Evolutionary conservation across 2,329 filamentous ascomycete species (phyloP), one percentile per base, ranked within the genome.

Genomic region (Coniochaeta ligniaria): DNA sequence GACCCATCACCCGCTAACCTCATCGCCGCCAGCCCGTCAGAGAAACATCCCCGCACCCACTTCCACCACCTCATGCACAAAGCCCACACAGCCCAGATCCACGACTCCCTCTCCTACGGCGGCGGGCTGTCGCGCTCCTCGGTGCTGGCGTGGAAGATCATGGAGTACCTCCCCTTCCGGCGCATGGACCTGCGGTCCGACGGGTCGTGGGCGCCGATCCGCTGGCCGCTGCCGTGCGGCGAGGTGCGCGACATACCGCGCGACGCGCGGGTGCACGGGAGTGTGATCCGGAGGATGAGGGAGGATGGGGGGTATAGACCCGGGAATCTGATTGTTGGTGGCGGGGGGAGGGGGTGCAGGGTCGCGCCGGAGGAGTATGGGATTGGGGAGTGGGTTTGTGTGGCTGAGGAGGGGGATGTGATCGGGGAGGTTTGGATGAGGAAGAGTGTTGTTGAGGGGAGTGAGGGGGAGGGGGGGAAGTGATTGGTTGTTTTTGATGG

Each of bases 141-240:
- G 0, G 88, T 91, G 0, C 66, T 88, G 0, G 81, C 80, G 2
- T 94, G 90, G 90, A 89, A 86, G 38, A 71, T 91, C 24, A 91
- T 94, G 90, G 91, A 94, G 68, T 92, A 89, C 70, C 76, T 94
- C 26, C 91, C 91, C 0, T 93, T 94, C 74, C 82, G 89, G 1
- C 80, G 91, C 26, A 93, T 95, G 88, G 91, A 94, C 66, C 75
- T 94, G 8, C 85, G 86, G 63, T 62, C 77, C 0, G 88, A 93
- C 63, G 89, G 89, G 0, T 85, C 84, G 0, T 95, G 91, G 91
- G 87, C 85, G 71, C 87, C 89, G 0, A 94, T 95, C 65, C 80
- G 86, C 9, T 94, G 90, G 89, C 91, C 91, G 0, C 75, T 94
- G 2, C 91, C 91, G 0, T 83, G 86, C 33, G 91, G 91, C 11